Base-by-base conservation (phyloP, 148 eudicot genomes). In the Rhododendron griersonianum region DNA sequence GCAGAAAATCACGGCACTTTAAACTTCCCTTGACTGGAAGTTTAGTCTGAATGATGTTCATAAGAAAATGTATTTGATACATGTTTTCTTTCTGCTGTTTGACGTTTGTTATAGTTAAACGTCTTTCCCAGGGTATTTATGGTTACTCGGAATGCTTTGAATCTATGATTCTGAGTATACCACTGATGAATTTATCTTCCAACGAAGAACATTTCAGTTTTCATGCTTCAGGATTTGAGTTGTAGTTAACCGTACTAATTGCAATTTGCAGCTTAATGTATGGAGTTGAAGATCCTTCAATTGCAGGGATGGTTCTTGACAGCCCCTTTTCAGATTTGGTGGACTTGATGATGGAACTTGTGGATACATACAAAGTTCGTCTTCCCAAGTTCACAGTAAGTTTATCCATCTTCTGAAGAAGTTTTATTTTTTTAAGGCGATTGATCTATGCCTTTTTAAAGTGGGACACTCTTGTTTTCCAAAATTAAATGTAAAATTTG, bases 271-370 rank as follows among this genome's bases (percentile, higher is more conserved):
- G 99, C 94, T 87, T 97, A 84, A 93, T 97, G 99, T 97, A 97
- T 89, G 99, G 98, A 87, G 98, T 93, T 85, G 99, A 97, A 91
- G 99, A 95, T 91, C 99, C 98, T 85, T 97, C 99, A 80, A 93
- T 97, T 45, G 98, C 99, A 61, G 99, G 99, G 85, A 95, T 97
- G 98, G 99, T 97, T 89, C 96, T 97, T 79, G 99, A 97, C 88
- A 97, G 99, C 88, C 99, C 99, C 85, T 97, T 97, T 84, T 95
- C 99, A 30, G 95, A 97, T 90, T 91, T 95, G 93, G 96, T 97
- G 87, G 98, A 95, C 86, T 91, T 97, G 90, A 97, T 95, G 99
- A 95, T 95, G 99, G 99, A 97, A 91, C 98, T 97, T 85, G 99
- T 97, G 81, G 99, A 95, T 85, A 97, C 99, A 55, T 97, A 93